A percentile compares a stretch with the other conserved stretches of the same genome.
phyloP scores from a whole-genome alignment of 1,284 basidiomycete genomes.

The Athelia psychrophila region DNA sequence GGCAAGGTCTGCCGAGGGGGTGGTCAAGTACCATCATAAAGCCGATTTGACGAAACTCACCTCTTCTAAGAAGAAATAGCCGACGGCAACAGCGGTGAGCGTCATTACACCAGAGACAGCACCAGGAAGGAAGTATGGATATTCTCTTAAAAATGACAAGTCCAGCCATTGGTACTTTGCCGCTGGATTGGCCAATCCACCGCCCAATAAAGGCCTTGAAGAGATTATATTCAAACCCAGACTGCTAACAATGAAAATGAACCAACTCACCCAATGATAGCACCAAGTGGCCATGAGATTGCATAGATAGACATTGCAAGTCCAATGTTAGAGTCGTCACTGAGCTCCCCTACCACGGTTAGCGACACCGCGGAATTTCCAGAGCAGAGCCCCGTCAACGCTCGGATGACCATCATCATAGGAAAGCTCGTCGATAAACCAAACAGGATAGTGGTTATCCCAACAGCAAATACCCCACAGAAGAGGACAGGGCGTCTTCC shows the following conservation, averaged over 20 bases:
- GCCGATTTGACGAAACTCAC: slow-evolving; percentile 26
- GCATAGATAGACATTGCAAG: slow-evolving; percentile 61
- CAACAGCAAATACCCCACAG: slow-evolving; percentile 49
- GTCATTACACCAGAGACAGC: slow-evolving; percentile 41
- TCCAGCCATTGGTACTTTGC: slow-evolving; percentile 49
- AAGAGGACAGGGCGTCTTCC: slow-evolving; percentile 66
- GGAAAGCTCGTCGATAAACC: slow-evolving; percentile 54
- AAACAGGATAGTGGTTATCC: slow-evolving; percentile 48
- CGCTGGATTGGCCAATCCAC: slow-evolving; percentile 56
- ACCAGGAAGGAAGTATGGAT: slow-evolving; percentile 64
- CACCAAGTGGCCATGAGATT: slow-evolving; percentile 59
- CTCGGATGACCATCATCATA: slow-evolving; percentile 45
- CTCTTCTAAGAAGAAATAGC: slow-evolving; percentile 53
- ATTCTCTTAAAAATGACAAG: slow-evolving; percentile 38
- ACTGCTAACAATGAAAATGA: too few relatives aligned
- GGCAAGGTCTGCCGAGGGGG: slow-evolving; percentile 38
- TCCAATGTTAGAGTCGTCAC: slow-evolving; percentile 61
- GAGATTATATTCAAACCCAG: slow-evolving; percentile 2
- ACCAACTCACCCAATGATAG: slow-evolving; percentile 54
- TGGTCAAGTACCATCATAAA: slow-evolving; percentile 3
- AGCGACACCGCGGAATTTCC: slow-evolving; percentile 64
- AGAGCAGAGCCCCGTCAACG: slow-evolving; percentile 58
- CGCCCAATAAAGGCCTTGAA: slow-evolving; percentile 59
- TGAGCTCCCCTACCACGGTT: slow-evolving; percentile 61
- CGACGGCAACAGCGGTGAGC: slow-evolving; percentile 38